Evolutionary conservation across 805 yeast species (phyloP).

Genomic region (Starmerella cellae): DNA sequence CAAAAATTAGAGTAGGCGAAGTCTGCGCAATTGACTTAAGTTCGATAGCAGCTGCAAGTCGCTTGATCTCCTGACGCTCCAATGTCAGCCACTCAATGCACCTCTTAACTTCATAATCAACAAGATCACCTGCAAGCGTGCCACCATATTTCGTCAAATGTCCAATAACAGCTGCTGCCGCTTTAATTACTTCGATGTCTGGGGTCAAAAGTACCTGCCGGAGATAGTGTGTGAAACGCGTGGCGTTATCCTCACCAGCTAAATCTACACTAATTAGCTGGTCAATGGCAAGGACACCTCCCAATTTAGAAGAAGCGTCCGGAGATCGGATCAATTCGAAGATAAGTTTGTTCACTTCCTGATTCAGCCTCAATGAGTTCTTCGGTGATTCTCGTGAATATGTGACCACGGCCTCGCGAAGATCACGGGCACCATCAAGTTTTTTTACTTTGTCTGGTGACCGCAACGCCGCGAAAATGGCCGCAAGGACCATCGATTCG

Average conservation of each 20-base stretch:
- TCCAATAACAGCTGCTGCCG: constrained; percentile 80
- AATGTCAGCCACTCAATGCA: constrained; percentile 83
- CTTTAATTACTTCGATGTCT: constrained; percentile 71
- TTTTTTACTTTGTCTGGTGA: constrained; percentile 23
- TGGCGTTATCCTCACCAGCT: constrained; percentile 64
- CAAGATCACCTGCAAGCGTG: constrained; percentile 81
- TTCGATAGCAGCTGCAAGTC: constrained; percentile 83
- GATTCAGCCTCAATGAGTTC: constrained; percentile 66
- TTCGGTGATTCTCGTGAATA: constrained; percentile 74
- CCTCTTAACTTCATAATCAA: constrained; percentile 78
- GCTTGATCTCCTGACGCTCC: constrained; percentile 63
- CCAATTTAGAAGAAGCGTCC: constrained; percentile 60
- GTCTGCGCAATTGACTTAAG: constrained; percentile 72
- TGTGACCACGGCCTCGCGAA: constrained; percentile 53
- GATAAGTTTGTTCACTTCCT: constrained; percentile 73
- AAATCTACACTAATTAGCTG: constrained; percentile 74
- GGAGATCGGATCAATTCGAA: constrained; percentile 71
- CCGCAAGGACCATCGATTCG: constrained; percentile 23
- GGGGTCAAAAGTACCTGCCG: constrained; percentile 67
- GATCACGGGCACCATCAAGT: constrained; percentile 49
- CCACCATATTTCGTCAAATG: constrained; percentile 71
- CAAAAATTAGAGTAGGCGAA: constrained; percentile 71
- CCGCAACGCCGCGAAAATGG: constrained; percentile 23
- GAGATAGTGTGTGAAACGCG: constrained; percentile 80
- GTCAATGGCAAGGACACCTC: constrained; percentile 85